These are phyloP conservation scores for Termitomyces sp. DNA, from an alignment of 768 basidiomycete genomes.

Conservation along the genomic window DNA sequence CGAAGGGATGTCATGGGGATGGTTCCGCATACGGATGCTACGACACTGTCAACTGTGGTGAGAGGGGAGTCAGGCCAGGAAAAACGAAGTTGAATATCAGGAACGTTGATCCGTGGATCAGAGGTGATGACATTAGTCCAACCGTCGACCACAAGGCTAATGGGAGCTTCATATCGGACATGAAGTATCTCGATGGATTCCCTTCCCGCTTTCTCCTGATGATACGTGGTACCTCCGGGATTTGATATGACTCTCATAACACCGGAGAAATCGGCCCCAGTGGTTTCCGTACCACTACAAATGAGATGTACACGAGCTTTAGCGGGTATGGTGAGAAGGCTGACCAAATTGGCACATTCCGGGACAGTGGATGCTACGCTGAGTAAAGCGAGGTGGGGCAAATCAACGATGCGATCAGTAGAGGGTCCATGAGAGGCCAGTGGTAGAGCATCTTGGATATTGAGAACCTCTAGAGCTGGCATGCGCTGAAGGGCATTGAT, in stretches of 20 bases:
- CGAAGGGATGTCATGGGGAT: constrained; percentile 21
- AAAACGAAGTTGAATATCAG: constrained; percentile 18
- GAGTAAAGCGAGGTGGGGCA: constrained; percentile 19
- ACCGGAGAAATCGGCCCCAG: constrained; percentile 15
- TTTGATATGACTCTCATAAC: constrained; percentile 14
- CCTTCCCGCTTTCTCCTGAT: constrained; percentile 7
- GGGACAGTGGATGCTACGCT: constrained; percentile 15
- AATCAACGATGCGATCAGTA: constrained; percentile 13
- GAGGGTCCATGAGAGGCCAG: constrained; percentile 12
- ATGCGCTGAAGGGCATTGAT: constrained; percentile 27
- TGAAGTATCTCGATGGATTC: constrained; percentile 12
- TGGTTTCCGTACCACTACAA: constrained; percentile 15
- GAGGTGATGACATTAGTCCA: constrained; percentile 10
- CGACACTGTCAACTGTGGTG: constrained; percentile 11
- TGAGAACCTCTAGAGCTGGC: constrained; percentile 27
- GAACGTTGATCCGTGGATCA: neutral
- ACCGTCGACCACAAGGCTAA: constrained; percentile 12
- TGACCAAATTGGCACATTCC: constrained; percentile 21
- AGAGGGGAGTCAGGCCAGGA: constrained; percentile 17
- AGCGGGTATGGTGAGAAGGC: constrained; percentile 18
- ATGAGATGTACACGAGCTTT: constrained; percentile 13
- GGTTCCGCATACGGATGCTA: constrained; percentile 17
- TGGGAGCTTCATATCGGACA: constrained; percentile 9
- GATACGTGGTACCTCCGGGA: constrained; percentile 1
- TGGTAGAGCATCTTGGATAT: constrained; percentile 31